Base-by-base conservation (phyloP, 768 basidiomycete genomes). In the Russula sp. region DNA sequence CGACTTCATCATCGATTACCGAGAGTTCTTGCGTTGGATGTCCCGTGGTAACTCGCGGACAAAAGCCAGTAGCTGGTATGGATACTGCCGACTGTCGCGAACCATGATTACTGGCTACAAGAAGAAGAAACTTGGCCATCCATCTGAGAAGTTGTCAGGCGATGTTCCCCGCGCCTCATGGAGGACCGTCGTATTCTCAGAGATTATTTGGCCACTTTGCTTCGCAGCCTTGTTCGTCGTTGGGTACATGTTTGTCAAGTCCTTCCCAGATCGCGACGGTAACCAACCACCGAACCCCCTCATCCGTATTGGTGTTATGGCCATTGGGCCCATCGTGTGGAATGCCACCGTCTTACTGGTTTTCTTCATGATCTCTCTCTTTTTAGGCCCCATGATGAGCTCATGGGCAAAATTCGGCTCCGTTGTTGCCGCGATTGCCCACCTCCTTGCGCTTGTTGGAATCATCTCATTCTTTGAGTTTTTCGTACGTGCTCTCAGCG, bases 21-120 rank as follows among this genome's bases (percentile, higher is more conserved):
- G 97, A 59, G 97, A 99, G 72, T 98, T 95, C 79, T 74, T 99
- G 51, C 86, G 97, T 51, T 99, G 97, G 97, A 98, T 99, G 95
- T 97, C 93, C 10, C 85, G 97, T 60, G 97, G 97, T 59, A 99
- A 98, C 75, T 97, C 97, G 50, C 80, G 93, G 69, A 88, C 92
- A 16, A 96, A 98, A 72, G 89, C 91, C 53, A 98, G 96, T 76
- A 95, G 92, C 66, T 99, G 97, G 97, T 96, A 98, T 73, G 97
- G 97, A 2, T 99, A 98, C 75, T 99, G 97, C 73, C 92, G 97
- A 68, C 83, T 98, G 61, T 96, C 93, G 41, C 78, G 97, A 65
- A 99, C 97, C 9, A 90, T 91, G 84, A 97, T 98, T 67, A 98
- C 97, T 18, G 97, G 97, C 45, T 98, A 93, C 81, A 98, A 98